These are phyloP conservation scores for Globisporangium canariense DNA, from an alignment of 352 stramenopile species.

Conservation along the genomic window DNA sequence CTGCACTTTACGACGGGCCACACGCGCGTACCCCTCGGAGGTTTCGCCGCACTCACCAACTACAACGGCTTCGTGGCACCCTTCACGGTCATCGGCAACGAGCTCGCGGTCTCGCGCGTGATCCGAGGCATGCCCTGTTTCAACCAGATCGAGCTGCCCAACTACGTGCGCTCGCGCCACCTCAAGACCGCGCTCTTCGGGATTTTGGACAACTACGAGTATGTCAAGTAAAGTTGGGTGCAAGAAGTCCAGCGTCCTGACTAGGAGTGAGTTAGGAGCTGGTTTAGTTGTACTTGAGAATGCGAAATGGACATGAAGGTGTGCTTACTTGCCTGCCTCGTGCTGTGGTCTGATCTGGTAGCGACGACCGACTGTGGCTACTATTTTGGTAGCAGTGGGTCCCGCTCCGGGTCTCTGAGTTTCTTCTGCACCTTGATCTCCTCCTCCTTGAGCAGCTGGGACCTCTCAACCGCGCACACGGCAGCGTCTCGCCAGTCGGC, in stretches of 20 bases:
- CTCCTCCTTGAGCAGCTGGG: constrained; percentile 32
- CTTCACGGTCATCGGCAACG: constrained; percentile 9
- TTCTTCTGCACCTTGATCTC: constrained; percentile 15
- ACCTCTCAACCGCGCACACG: constrained; percentile 47
- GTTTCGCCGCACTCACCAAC: constrained; percentile 10
- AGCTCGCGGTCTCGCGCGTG: background rate
- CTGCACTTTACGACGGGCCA: constrained; percentile 14
- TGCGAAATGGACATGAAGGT: no score
- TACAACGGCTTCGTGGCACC: constrained; percentile 6
- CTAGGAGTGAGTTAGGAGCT: no score
- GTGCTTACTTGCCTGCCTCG: no score
- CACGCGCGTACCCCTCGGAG: constrained; percentile 12
- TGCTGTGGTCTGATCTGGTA: no score
- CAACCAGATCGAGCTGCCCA: constrained; percentile 90
- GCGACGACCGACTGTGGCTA: no score
- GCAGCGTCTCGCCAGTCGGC: constrained; percentile 63
- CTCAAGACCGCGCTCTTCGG: constrained; percentile 33
- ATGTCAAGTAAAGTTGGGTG: background rate
- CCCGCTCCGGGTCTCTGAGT: constrained; percentile 12
- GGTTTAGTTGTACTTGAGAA: no score
- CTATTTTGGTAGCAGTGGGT: constrained; percentile 24
- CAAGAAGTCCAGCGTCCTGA: background rate
- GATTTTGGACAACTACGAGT: constrained; percentile 32
- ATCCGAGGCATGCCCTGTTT: constrained; percentile 51
- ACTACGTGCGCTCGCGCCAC: constrained; percentile 23